phyloP scores from a whole-genome alignment of 176 grass and related monocot species.

The barley (Hordeum vulgare) region MorexV3_pseudomolecules_assembly NC_058524.1:596626724-596627223 shows the following conservation, averaged over 20 bases:
- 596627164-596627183: background rate
- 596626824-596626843: conserved; percentile 23
- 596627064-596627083: background rate
- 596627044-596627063: conserved; percentile 23
- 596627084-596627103: background rate
- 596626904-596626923: conserved; percentile 64
- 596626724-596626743: background rate
- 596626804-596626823: background rate
- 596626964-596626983: conserved; percentile 1
- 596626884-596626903: background rate
- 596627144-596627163: conserved; percentile 20
- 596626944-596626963: conserved; percentile 13
- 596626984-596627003: conserved; percentile 7
- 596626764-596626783: background rate
- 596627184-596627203: conserved; percentile 26
- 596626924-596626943: conserved; percentile 61
- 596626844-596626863: conserved; percentile 18
- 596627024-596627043: conserved; percentile 8
- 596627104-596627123: background rate
- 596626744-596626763: background rate
- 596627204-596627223: conserved; percentile 18
- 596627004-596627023: conserved; percentile 20
- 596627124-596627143: background rate
- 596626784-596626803: conserved; percentile 5
- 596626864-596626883: conserved; percentile 21